Evolutionary conservation across 2,329 filamentous ascomycete species (phyloP).

Genomic region (Exophiala phaeomuriformis): DNA sequence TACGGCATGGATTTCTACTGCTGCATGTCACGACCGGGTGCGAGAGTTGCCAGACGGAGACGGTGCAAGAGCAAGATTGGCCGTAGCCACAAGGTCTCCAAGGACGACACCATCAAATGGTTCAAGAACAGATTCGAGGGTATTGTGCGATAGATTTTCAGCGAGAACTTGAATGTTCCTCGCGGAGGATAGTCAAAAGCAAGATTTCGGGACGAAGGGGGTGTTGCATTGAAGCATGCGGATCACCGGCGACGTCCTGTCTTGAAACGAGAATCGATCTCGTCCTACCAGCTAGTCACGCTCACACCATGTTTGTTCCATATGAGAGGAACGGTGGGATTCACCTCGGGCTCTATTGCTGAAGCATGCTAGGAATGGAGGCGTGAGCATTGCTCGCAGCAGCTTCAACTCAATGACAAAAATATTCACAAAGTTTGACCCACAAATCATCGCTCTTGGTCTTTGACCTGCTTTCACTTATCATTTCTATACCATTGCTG

Average conservation of each 20-base stretch:
- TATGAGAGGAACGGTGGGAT: neutral
- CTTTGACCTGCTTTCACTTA: no score
- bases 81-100: conserved; percentile 84
- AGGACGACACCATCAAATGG: conserved; percentile 95
- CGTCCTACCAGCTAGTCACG: neutral
- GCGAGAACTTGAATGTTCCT: neutral
- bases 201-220: neutral
- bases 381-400: no score
- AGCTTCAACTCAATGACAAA: no score
- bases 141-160: conserved; percentile 76
- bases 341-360: no score
- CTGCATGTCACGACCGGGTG: conserved; percentile 99
- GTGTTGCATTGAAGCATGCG: neutral
- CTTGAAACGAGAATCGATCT: neutral
- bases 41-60: conserved; percentile 93
- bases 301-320: neutral
- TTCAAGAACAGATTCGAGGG: conserved; percentile 95
- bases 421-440: no score
- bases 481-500: no score
- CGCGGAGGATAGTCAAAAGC: neutral
- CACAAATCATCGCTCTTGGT: no score
- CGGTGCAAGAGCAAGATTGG: conserved; percentile 83
- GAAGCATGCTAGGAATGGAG: no score
- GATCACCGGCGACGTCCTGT: neutral
- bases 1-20: conserved; percentile 99